A percentile compares a stretch with the other conserved stretches of the same genome.
Conservation (phyloP, 306 rosid genomes). For the Vachellia pachyceras region DNA sequence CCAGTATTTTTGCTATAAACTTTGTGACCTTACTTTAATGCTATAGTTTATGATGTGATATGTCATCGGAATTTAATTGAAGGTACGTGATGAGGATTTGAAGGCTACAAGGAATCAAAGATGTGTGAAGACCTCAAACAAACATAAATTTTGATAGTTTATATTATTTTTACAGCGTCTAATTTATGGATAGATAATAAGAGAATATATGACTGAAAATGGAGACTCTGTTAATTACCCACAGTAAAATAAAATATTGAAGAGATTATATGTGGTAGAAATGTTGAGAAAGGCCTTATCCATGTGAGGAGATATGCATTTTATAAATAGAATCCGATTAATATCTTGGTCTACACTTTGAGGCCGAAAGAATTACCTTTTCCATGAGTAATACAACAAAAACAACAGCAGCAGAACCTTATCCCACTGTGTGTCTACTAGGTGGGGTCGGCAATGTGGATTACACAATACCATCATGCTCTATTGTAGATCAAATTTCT, state of each 20-base stretch:
- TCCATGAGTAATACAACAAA: background rate
- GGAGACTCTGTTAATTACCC: background rate
- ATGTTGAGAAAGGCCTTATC: background rate
- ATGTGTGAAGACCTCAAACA: slow-evolving; percentile 27
- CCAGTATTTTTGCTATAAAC: slow-evolving; percentile 16
- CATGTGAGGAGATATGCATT: background rate
- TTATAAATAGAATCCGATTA: slow-evolving; percentile 1
- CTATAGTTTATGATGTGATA: slow-evolving; percentile 7
- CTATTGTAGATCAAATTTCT: too few species aligned
- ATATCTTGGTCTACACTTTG: background rate
- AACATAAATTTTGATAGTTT: background rate
- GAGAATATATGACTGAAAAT: background rate
- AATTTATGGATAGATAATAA: background rate
- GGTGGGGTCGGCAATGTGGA: too few species aligned
- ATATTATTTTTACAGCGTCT: background rate
- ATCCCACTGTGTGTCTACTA: too few species aligned
- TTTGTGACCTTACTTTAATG: background rate
- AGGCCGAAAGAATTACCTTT: background rate
- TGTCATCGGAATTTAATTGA: background rate
- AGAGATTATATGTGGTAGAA: background rate
- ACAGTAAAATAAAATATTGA: too few species aligned
- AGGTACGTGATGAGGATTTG: slow-evolving; percentile 21
- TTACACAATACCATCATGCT: too few species aligned
- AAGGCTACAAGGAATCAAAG: slow-evolving; percentile 14
- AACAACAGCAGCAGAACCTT: too few species aligned